Evolutionary conservation across 148 eudicot genomes (phyloP), one percentile per base, ranked within the genome.

Genomic region (Fagopyrum homotropicum): DNA sequence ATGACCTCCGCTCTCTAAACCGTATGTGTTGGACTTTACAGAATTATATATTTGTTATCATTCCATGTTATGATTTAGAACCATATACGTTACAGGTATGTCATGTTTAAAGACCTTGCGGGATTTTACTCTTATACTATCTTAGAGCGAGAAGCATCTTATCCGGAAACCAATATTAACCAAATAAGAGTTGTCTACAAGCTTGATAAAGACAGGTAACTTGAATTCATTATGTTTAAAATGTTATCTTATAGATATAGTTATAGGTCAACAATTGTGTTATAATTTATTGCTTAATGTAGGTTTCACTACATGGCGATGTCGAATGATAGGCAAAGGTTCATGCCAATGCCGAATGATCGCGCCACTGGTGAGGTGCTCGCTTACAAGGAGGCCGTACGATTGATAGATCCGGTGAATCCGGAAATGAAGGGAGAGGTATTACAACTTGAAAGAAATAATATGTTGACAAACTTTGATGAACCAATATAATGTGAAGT

Each of bases 251-350:
- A 35, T 35, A 1, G 40, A 35, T 35, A 35, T 2, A 35, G 40
- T 35, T 35, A 35, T 35, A 35, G 40, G 2, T 35, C 69, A 63
- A 26, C 73, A 44, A 44, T 40, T 70, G 43, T 16, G 46, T 70
- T 17, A 16, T 35, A 49, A 70, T 70, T 14, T 63, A 22, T 35
- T 22, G 22, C 19, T 11, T 26, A 70, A 70, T 70, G 11, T 19
- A 93, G 98, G 88, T 93, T 93, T 76, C 79, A 81, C 69, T 91
- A 86, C 78, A 89, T 91, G 97, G 92, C 97, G 12, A 56, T 89
- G 22, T 85, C 94, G 2, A 91, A 93, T 69, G 82, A 84, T 64
- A 82, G 86, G 75, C 98, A 89, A 83, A 81, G 93, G 66, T 14
- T 77, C 1, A 93, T 91, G 97, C 97, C 98, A 45, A 77, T 55